A percentile compares a stretch with the other conserved stretches of the same genome.
These are phyloP conservation scores for Naganishia antarctica DNA, from an alignment of 768 basidiomycete species.

Conservation along the genomic window DNA sequence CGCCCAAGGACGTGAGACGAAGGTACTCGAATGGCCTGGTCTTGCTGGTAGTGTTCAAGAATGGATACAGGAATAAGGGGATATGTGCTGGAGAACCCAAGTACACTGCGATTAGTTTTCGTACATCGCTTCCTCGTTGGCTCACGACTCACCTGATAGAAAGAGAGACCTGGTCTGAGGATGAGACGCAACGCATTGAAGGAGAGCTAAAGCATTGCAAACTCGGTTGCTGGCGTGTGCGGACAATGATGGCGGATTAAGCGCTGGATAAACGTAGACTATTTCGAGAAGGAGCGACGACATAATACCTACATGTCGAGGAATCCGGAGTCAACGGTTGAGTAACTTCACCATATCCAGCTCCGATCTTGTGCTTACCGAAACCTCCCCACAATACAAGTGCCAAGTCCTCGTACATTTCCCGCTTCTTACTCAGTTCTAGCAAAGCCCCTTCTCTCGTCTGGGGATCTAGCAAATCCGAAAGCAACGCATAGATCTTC, in stretches of 20 bases:
- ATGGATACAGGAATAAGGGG: conserved; percentile 90
- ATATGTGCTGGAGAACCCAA: conserved; percentile 67
- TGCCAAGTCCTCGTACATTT: conserved; percentile 97
- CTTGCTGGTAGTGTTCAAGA: conserved; percentile 97
- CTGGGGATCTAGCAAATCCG: conserved; percentile 52
- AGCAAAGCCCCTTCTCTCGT: conserved; percentile 85
- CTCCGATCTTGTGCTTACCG: not conserved
- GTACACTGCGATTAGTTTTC: not conserved
- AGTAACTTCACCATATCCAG: not conserved
- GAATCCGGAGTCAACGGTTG: not conserved
- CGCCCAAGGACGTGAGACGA: conserved; percentile 96
- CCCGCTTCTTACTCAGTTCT: conserved; percentile 96
- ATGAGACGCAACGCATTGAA: conserved; percentile 98
- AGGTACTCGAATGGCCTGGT: conserved; percentile 99
- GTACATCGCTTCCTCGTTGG: not conserved
- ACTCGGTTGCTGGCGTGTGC: conserved; percentile 98
- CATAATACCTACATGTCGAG: conserved; percentile 71
- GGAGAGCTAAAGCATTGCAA: conserved; percentile 93
- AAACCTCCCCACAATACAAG: conserved; percentile 82
- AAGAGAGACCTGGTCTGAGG: conserved; percentile 92
- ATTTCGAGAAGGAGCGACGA: conserved; percentile 95
- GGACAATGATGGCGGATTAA: conserved; percentile 90
- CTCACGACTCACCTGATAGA: conserved; percentile 65
- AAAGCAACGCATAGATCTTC: conserved; percentile 86
- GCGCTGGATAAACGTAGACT: conserved; percentile 91